Conservation (phyloP, 108 stramenopile species). For the Cyclotella baltica region DNA sequence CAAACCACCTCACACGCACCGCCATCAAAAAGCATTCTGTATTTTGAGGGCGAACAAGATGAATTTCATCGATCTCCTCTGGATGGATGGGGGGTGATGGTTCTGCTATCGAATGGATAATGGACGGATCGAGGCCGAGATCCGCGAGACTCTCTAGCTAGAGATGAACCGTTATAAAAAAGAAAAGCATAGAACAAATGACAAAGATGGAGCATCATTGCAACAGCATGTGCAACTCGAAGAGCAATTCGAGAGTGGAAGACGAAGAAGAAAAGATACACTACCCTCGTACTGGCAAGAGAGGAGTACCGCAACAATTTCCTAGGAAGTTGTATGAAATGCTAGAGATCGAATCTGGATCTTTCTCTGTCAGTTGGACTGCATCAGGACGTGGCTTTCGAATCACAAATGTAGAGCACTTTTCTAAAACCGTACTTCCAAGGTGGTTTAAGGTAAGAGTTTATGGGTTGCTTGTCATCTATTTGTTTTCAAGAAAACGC, state of each 20-base stretch:
- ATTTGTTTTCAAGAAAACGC: too few species aligned
- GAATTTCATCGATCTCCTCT: not conserved
- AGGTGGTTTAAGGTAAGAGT: slow-evolving; percentile 83
- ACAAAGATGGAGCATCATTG: not conserved
- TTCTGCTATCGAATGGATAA: not conserved
- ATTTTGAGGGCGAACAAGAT: not conserved
- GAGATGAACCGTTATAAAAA: too few species aligned
- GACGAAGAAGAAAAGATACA: slow-evolving; percentile 2
- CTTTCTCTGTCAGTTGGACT: slow-evolving; percentile 66
- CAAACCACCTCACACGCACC: not conserved
- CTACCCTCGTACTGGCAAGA: slow-evolving; percentile 82
- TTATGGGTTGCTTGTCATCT: too few species aligned
- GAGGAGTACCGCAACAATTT: slow-evolving; percentile 90
- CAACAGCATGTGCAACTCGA: not conserved
- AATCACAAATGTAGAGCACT: slow-evolving; percentile 74
- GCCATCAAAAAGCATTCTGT: not conserved
- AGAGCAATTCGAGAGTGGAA: not conserved
- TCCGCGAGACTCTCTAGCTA: too few species aligned
- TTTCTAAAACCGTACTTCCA: slow-evolving; percentile 77
- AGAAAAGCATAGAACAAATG: not conserved
- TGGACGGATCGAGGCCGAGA: not conserved
- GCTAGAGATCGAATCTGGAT: slow-evolving; percentile 67
- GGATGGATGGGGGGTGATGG: not conserved
- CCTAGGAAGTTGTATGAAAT: slow-evolving; percentile 84
- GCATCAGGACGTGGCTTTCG: slow-evolving; percentile 81